These are phyloP conservation scores for Coemansia sp. DNA, from an alignment of 192 early-diverging fungal genomes.

Conservation along the genomic window DNA sequence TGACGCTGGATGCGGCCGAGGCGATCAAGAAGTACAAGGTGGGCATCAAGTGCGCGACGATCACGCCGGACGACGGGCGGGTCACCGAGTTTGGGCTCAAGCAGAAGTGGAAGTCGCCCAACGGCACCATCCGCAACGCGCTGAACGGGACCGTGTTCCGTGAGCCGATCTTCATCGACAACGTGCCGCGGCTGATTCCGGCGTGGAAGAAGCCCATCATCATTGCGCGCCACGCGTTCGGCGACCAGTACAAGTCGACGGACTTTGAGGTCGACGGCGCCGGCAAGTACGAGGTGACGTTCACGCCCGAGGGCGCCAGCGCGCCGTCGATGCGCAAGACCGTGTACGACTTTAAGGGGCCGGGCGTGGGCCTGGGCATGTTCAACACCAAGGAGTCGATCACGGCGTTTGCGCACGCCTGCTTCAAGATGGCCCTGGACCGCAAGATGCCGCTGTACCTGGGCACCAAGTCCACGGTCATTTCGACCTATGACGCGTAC, in stretches of 20 bases:
- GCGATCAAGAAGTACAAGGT: constrained; percentile 97
- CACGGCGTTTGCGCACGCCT: constrained; percentile 86
- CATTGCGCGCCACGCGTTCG: constrained; percentile 94
- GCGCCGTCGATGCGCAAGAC: constrained; percentile 54
- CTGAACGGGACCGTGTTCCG: constrained; percentile 97
- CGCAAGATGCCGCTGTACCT: constrained; percentile 92
- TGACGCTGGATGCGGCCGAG: constrained; percentile 92
- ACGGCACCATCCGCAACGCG: constrained; percentile 95
- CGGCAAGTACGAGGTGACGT: constrained; percentile 85
- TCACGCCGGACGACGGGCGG: constrained; percentile 92
- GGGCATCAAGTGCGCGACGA: constrained; percentile 98
- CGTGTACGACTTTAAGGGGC: constrained; percentile 79
- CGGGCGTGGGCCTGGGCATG: constrained; percentile 94
- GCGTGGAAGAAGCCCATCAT: constrained; percentile 93
- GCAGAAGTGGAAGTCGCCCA: constrained; percentile 98
- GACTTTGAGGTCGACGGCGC: constrained; percentile 90
- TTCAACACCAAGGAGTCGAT: constrained; percentile 93
- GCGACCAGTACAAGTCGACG: constrained; percentile 98
- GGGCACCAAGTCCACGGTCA: constrained; percentile 95
- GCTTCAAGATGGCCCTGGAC: constrained; percentile 87
- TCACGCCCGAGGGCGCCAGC: constrained; percentile 77
- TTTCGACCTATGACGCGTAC: constrained; percentile 94
- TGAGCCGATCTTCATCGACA: constrained; percentile 91
- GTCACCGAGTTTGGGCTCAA: constrained; percentile 95
- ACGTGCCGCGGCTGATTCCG: constrained; percentile 86